Conservation (phyloP, 495 filamentous ascomycete species). For the Apodospora peruviana region DNA sequence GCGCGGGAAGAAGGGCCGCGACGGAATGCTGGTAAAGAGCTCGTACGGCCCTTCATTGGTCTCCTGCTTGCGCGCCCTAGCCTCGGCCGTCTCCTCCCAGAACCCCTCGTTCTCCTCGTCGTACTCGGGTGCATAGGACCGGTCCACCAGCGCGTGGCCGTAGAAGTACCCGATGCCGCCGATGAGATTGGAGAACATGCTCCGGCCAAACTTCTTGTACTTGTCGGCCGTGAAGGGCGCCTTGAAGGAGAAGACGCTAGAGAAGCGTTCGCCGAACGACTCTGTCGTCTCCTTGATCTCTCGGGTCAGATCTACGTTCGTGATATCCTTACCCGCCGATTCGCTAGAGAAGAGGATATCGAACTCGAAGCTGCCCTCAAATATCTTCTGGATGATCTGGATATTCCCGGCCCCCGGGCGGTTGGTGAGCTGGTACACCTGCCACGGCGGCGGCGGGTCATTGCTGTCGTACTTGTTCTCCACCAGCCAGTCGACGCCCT, state of each 20-base stretch:
- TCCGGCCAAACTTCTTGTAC: slow-evolving; percentile 75
- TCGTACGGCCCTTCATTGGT: slow-evolving; percentile 77
- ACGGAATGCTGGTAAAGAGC: slow-evolving; percentile 90
- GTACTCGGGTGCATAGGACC: slow-evolving; percentile 84
- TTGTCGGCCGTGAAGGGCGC: slow-evolving; percentile 68
- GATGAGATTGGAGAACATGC: slow-evolving; percentile 89
- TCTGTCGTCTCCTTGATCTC: slow-evolving; percentile 61
- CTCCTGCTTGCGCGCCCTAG: slow-evolving; percentile 58
- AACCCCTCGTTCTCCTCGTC: slow-evolving; percentile 96
- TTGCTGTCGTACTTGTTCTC: slow-evolving; percentile 63
- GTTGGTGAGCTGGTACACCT: slow-evolving; percentile 75
- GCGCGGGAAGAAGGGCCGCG: slow-evolving; percentile 89
- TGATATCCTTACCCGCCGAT: slow-evolving; percentile 54
- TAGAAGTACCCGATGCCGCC: slow-evolving; percentile 96
- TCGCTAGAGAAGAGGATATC: slow-evolving; percentile 86
- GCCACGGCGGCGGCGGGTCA: slow-evolving; percentile 72
- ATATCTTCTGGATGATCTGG: slow-evolving; percentile 89
- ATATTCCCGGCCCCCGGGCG: slow-evolving; percentile 67
- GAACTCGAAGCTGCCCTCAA: slow-evolving; percentile 88
- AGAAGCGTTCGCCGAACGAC: slow-evolving; percentile 69
- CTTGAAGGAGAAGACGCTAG: slow-evolving; percentile 64
- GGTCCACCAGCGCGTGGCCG: slow-evolving; percentile 79
- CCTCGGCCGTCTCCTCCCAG: slow-evolving; percentile 81
- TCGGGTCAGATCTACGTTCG: slow-evolving; percentile 61
- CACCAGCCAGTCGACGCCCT: slow-evolving; percentile 62